A percentile compares a stretch with the other conserved stretches of the same genome.
These are phyloP conservation scores for Sporisorium reilianum DNA, from an alignment of 1,284 basidiomycete species.

Conservation along the genomic window DNA sequence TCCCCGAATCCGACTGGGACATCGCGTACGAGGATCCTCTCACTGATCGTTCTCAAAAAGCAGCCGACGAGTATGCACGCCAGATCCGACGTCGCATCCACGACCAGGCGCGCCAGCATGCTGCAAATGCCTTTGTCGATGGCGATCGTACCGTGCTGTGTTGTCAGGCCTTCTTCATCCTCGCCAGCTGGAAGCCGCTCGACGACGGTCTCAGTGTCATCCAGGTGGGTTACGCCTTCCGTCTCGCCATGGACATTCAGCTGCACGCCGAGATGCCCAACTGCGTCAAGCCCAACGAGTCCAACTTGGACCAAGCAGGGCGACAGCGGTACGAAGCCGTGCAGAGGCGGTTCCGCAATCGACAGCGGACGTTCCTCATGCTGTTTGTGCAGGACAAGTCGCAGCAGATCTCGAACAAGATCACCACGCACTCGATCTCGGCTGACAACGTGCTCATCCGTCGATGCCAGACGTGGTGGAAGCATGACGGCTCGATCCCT, in stretches of 20 bases:
- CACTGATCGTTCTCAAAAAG: constrained; percentile 21
- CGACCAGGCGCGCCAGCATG: constrained; percentile 41
- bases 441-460: constrained; percentile 44
- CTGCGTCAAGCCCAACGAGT: constrained; percentile 47
- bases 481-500: constrained; percentile 30
- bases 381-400: constrained; percentile 55
- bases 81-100: constrained; percentile 41
- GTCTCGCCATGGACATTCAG: constrained; percentile 54
- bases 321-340: constrained; percentile 42
- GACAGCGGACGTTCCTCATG: constrained; percentile 53
- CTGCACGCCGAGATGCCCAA: constrained; percentile 51
- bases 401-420: constrained; percentile 54
- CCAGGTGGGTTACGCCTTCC: constrained; percentile 51
- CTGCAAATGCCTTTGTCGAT: constrained; percentile 48
- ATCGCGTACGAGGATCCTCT: constrained; percentile 32
- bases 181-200: constrained; percentile 52
- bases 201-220: constrained; percentile 52
- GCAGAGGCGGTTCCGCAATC: constrained; percentile 49
- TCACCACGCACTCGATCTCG: constrained; percentile 43
- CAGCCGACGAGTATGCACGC: constrained; percentile 39
- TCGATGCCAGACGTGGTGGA: constrained; percentile 51
- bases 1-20: constrained; percentile 33
- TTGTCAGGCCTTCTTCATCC: constrained; percentile 49
- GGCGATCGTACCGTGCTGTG: constrained; percentile 50
- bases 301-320: constrained; percentile 38